Conservation (phyloP, 345 rosid genomes). For the Stellera chamaejasme region DNA sequence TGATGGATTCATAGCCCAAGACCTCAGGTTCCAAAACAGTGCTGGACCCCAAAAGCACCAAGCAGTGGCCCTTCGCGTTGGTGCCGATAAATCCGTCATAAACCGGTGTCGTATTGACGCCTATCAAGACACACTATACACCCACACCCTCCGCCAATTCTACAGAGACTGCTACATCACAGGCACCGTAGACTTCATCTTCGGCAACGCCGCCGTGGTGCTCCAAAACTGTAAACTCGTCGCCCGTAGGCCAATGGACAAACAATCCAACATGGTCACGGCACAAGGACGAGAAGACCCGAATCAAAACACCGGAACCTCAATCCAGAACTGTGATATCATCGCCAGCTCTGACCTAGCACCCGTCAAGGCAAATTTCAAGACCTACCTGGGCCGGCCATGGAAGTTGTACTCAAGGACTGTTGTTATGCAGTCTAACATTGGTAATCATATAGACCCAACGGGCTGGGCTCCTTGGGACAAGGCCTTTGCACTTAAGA, state of each 20-base stretch:
- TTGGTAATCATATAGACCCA: slow-evolving; percentile 62
- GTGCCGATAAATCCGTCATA: slow-evolving; percentile 70
- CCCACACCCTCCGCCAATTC: slow-evolving; percentile 66
- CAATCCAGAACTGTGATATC: slow-evolving; percentile 62
- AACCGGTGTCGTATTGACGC: slow-evolving; percentile 68
- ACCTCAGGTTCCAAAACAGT: too few species aligned
- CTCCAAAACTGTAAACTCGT: slow-evolving; percentile 58
- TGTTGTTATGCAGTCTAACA: slow-evolving; percentile 53
- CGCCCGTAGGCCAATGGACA: slow-evolving; percentile 52
- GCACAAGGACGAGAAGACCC: slow-evolving; percentile 71
- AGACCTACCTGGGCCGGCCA: slow-evolving; percentile 72
- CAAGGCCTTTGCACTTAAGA: slow-evolving; percentile 53
- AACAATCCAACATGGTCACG: slow-evolving; percentile 61
- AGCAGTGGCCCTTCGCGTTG: slow-evolving; percentile 79
- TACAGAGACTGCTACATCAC: slow-evolving; percentile 55
- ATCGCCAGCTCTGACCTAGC: slow-evolving; percentile 47
- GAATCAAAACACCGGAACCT: slow-evolving; percentile 69
- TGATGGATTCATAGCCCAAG: too few species aligned
- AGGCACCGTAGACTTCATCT: slow-evolving; percentile 76
- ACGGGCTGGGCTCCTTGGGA: slow-evolving; percentile 76
- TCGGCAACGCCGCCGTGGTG: slow-evolving; percentile 66
- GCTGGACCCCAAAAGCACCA: slow-evolving; percentile 41
- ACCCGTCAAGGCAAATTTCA: slow-evolving; percentile 31
- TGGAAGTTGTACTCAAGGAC: slow-evolving; percentile 73
- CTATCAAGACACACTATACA: slow-evolving; percentile 70